Conservation (phyloP, 1,139 yeast genomes). For the Suhomyces panamericanus region DNA sequence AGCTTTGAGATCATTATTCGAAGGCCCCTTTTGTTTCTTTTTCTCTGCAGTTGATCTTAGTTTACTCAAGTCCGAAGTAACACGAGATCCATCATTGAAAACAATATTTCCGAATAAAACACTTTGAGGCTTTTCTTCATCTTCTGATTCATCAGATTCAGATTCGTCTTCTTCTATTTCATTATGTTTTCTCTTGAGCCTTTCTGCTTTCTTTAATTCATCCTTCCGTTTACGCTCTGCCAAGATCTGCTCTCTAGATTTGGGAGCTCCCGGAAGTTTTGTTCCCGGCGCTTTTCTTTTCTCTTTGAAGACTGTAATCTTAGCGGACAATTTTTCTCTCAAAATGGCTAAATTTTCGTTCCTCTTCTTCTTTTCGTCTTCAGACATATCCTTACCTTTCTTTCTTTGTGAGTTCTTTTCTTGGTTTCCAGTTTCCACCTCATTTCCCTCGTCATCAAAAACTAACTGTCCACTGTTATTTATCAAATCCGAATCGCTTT, state of each 20-base stretch:
- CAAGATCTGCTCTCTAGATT: constrained; percentile 73
- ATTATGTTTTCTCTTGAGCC: constrained; percentile 26
- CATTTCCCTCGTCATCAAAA: constrained; percentile 81
- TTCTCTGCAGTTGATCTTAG: constrained; percentile 53
- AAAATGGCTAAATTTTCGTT: constrained; percentile 63
- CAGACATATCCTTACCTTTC: constrained; percentile 32
- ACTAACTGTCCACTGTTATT: constrained; percentile 49
- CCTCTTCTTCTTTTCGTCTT: constrained; percentile 50
- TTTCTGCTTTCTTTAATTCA: constrained; percentile 34
- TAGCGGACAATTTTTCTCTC: constrained; percentile 69
- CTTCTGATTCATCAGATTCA: constrained; percentile 38
- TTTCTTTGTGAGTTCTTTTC: constrained; percentile 21
- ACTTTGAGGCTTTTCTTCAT: constrained; percentile 26
- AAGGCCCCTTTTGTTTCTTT: constrained; percentile 73
- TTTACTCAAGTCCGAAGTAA: constrained; percentile 72
- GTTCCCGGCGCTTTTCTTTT: constrained; percentile 93
- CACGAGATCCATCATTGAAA: constrained; percentile 78
- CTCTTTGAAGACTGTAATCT: constrained; percentile 68
- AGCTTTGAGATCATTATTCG: constrained; percentile 80
- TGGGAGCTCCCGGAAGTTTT: constrained; percentile 75
- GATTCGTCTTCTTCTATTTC: constrained; percentile 40
- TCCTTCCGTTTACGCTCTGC: constrained; percentile 53
- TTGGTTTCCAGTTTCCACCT: constrained; percentile 29
- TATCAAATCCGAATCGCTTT: constrained; percentile 15
- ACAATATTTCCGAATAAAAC: constrained; percentile 81